Conservation (phyloP, 2,329 filamentous ascomycete species). For the Colletotrichum lupini region DNA sequence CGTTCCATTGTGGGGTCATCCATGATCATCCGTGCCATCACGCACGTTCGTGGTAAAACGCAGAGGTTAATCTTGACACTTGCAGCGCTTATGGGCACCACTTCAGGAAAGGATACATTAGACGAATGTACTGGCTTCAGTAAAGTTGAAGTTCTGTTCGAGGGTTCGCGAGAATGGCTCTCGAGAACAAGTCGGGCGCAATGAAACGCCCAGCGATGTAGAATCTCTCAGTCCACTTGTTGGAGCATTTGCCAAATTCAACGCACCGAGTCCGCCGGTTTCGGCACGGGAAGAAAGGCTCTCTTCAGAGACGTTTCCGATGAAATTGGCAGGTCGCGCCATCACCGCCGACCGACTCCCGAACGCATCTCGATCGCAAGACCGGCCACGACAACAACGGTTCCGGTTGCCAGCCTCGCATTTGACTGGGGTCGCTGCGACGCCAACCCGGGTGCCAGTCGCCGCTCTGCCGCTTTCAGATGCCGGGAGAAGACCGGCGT, state of each 20-base stretch:
- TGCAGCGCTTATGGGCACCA: not conserved
- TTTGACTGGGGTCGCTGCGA: not conserved
- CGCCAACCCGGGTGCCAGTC: not conserved
- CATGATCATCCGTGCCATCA: not conserved
- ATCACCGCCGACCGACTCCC: not conserved
- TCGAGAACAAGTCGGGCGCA: not conserved
- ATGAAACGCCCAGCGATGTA: not conserved
- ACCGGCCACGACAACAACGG: not conserved
- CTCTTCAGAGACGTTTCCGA: not conserved
- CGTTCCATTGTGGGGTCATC: not conserved
- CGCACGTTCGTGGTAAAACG: not conserved
- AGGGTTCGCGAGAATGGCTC: not conserved
- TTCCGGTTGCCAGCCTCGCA: not conserved
- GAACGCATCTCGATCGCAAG: not conserved
- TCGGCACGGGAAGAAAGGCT: not conserved
- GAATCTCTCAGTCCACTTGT: not conserved
- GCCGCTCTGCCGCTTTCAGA: conserved; percentile 1
- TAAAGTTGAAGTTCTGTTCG: not conserved
- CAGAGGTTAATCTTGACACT: not conserved
- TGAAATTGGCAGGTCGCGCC: not conserved
- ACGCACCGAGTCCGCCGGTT: not conserved
- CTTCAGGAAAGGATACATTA: not conserved
- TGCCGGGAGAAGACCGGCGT: conserved; percentile 21
- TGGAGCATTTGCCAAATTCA: not conserved
- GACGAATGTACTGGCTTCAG: not conserved